These are phyloP conservation scores for Penicillium longicatenatum DNA, from an alignment of 495 filamentous ascomycete species.

Conservation along the genomic window DNA sequence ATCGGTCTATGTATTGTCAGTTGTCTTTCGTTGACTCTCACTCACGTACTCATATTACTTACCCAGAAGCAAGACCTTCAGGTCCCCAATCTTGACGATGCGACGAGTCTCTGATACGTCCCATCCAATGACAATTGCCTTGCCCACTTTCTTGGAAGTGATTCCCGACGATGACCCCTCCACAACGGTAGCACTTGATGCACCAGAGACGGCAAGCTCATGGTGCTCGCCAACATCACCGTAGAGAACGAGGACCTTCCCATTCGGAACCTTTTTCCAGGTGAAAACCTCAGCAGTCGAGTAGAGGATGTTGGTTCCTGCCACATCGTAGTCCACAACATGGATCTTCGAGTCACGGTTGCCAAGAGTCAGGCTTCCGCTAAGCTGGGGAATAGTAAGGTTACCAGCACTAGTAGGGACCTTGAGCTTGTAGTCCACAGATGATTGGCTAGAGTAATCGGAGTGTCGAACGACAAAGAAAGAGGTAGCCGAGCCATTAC, in stretches of 20 bases:
- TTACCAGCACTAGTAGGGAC: slow-evolving; percentile 62
- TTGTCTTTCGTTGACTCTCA: neutral
- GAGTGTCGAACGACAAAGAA: slow-evolving; percentile 70
- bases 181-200: slow-evolving; percentile 41
- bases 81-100: slow-evolving; percentile 56
- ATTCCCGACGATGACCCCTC: slow-evolving; percentile 49
- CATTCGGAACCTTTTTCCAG: slow-evolving; percentile 61
- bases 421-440: slow-evolving; percentile 61
- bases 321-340: slow-evolving; percentile 72
- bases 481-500: slow-evolving; percentile 45
- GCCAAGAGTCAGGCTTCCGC: slow-evolving; percentile 60
- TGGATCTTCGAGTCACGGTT: slow-evolving; percentile 77
- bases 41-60: neutral
- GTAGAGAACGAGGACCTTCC: slow-evolving; percentile 68
- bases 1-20: slow-evolving; percentile 52
- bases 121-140: slow-evolving; percentile 58
- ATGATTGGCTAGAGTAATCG: slow-evolving; percentile 56
- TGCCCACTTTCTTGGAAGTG: slow-evolving; percentile 44
- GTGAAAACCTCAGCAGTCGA: slow-evolving; percentile 78
- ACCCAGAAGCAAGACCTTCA: slow-evolving; percentile 59
- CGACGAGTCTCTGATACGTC: slow-evolving; percentile 50
- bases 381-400: slow-evolving; percentile 64
- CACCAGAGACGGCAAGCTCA: slow-evolving; percentile 60
- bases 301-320: slow-evolving; percentile 65
- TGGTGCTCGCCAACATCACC: slow-evolving; percentile 70